Evolutionary conservation across 768 basidiomycete species (phyloP), one percentile per base, ranked within the genome.

Genomic region (Infundibulicybe gibba): DNA sequence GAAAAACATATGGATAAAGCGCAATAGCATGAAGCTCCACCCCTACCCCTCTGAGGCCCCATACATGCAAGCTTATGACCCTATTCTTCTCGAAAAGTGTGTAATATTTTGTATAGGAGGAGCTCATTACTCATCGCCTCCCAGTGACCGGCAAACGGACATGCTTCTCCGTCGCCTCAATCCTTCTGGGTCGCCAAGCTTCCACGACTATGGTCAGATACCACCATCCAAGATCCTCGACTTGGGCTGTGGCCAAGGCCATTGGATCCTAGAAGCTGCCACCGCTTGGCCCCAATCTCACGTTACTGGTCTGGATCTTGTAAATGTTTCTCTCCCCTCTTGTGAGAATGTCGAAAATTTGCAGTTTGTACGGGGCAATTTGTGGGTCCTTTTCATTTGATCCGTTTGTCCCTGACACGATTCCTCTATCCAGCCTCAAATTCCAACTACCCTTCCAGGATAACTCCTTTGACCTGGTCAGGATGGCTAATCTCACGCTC

Each of bases 221-320:
- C 69, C 72, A 0, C 83, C 87, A 1, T 58, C 63, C 1, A 65
- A 68, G 11, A 81, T 85, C 17, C 73, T 92, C 6, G 89, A 91
- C 56, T 63, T 92, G 11, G 90, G 90, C 2, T 90, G 87, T 60
- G 89, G 90, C 10, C 54, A 75, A 40, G 87, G 88, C 0, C 58
- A 75, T 41, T 92, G 90, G 90, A 69, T 82, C 5, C 49, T 79
- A 0, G 70, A 81, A 41, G 82, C 87, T 3, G 79, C 85, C 3
- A 67, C 59, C 16, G 56, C 63, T n/a, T 92, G 89, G 89, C 76
- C 70, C 16, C 56, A 64, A 35, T 73, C 81, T 15, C 68, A 71
- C 9, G 72, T 90, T 43, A 79, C 76, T 6, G 88, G 83, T 2
- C 69, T 90, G 30, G 87, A 90, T 59, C 61, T 90, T 17, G 71